Evolutionary conservation across 192 early-diverging fungal genomes (phyloP).

Genomic region (Coemansia umbellata): DNA sequence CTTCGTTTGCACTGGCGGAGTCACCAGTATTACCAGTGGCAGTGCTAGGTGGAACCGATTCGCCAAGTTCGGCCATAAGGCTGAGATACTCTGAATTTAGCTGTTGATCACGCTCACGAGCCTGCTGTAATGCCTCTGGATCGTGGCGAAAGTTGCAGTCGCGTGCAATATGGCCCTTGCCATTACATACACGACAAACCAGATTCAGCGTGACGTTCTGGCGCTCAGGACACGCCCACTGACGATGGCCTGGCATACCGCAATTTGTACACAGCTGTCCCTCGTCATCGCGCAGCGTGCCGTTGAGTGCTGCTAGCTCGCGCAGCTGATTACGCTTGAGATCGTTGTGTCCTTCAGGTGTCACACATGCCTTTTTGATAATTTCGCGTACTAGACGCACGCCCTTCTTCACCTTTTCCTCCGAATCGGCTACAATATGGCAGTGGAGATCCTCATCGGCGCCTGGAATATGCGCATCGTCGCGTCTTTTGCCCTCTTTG

Average conservation of each 20-base stretch:
- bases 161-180: slow-evolving; percentile 87
- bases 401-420: slow-evolving; percentile 82
- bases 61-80: slow-evolving; percentile 94
- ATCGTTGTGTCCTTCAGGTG: slow-evolving; percentile 94
- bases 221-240: slow-evolving; percentile 87
- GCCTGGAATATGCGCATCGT: slow-evolving; percentile 58
- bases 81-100: slow-evolving; percentile 86
- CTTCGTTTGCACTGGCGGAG: neutral
- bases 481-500: slow-evolving; percentile 83
- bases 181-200: slow-evolving; percentile 84
- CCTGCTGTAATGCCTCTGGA: slow-evolving; percentile 67
- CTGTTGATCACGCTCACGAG: slow-evolving; percentile 77
- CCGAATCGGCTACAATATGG: slow-evolving; percentile 81
- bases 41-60: slow-evolving; percentile 31
- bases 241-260: slow-evolving; percentile 83
- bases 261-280: slow-evolving; percentile 93
- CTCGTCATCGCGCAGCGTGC: slow-evolving; percentile 94
- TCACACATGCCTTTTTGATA: slow-evolving; percentile 87
- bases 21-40: neutral
- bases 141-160: slow-evolving; percentile 89
- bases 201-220: slow-evolving; percentile 82
- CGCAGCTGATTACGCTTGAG: slow-evolving; percentile 92
- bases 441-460: slow-evolving; percentile 88
- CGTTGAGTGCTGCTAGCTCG: slow-evolving; percentile 92
- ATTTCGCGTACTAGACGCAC: slow-evolving; percentile 87